phyloP scores from a whole-genome alignment of 805 yeast species.

The Komagataella phaffii region DNA sequence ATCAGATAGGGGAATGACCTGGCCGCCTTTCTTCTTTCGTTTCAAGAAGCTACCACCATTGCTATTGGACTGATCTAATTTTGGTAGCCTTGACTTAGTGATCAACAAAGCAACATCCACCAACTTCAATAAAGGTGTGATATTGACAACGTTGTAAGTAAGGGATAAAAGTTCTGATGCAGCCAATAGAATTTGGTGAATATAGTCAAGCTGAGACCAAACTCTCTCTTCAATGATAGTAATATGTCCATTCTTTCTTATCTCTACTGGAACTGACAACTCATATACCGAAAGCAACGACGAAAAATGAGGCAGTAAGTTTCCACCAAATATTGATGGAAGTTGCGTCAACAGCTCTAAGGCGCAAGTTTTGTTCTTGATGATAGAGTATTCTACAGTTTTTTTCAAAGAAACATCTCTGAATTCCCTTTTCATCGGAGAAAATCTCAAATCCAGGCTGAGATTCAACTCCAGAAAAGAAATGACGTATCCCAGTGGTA shows the following conservation, averaged over 20 bases:
- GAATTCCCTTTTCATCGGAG: conserved; percentile 45
- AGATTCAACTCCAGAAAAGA: conserved; percentile 38
- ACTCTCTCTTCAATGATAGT: conserved; percentile 22
- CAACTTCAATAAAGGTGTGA: conserved; percentile 37
- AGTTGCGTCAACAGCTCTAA: conserved; percentile 25
- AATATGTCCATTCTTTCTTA: conserved; percentile 22
- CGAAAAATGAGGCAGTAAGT: conserved; percentile 29
- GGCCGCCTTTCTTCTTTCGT: conserved; percentile 14
- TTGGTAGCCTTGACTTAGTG: conserved; percentile 21
- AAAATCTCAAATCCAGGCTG: conserved; percentile 39
- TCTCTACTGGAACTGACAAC: conserved; percentile 39
- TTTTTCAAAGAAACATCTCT: conserved; percentile 36
- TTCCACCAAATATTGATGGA: conserved; percentile 22
- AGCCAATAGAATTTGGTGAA: conserved; percentile 17
- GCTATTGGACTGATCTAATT: conserved; percentile 1
- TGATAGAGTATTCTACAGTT: conserved; percentile 28
- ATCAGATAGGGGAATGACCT: conserved; percentile 49
- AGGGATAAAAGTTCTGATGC: conserved; percentile 12
- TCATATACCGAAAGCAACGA: conserved; percentile 43
- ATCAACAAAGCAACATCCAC: conserved; percentile 42
- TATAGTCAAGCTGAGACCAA: conserved; percentile 15
- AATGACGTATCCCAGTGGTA: conserved; percentile 52
- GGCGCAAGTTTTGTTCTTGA: conserved; percentile 30
- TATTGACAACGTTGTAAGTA: conserved; percentile 24
- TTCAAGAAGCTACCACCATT: conserved; percentile 4